Base-by-base conservation (phyloP, 306 rosid species). In the Castanospermum australe region DNA sequence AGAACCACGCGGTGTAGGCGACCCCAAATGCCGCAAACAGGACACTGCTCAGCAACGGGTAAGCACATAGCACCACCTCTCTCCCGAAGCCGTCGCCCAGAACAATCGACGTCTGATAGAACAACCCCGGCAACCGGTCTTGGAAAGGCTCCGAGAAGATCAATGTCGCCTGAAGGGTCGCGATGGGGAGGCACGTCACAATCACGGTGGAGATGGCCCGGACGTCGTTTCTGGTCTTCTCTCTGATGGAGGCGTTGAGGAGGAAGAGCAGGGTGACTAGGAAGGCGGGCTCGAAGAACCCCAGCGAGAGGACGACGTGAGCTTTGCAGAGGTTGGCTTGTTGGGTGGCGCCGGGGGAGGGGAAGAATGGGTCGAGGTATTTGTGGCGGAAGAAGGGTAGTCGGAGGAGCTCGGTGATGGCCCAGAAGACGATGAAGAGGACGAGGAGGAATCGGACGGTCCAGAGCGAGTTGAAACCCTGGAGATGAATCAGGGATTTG, bases 391-490 rank as follows among this genome's bases (percentile, higher is more conserved):
- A 54, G 71, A 73, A n/a, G 30, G 91, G 80, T 8, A 83, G 5
- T 6, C 90, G 92, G 42, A 84, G 73, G 73, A 88, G 88, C 64
- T 90, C 85, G 64, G 81, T 71, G 71, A 90, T 33, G 14, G 92
- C 82, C 94, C 92, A 90, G 2, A 88, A 22, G 38, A 78, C 45
- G 74, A 90, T 73, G 83, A 84, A 78, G 42, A 80, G 11, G 69
- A 90, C 86, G 35, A 90, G 90, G 57, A 86, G 82, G 78, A 89
- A 88, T 0, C 99, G 86, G 8, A 91, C 97, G 25, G 90, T 83
- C 99, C 99, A 95, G 41, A 92, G 92, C 0, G 92, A 86, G 65
- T 92, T 95, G 85, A 92, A 95, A 39, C 81, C 71, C 7, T 85
- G 95, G 2, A 95, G 52, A 17, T 92, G 88, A 41, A 24, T 75